phyloP scores from a whole-genome alignment of 805 yeast species.

The Kazachstania bromeliacearum region DNA sequence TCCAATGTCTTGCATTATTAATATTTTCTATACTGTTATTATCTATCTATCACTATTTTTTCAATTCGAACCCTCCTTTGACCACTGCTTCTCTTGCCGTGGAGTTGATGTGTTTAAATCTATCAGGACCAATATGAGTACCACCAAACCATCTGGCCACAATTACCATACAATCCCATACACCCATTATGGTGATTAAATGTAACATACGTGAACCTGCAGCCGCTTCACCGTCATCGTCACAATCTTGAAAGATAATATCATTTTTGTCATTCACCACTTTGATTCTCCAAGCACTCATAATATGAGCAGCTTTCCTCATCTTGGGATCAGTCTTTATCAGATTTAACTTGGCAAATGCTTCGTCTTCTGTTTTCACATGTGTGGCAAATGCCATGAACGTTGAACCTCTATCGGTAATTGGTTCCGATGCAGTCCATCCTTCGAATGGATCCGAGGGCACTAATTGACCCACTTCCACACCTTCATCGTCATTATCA shows the following conservation, averaged over 20 bases:
- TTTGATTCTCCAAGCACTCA: constrained; percentile 78
- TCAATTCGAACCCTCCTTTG: constrained; percentile 42
- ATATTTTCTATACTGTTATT: too few relatives aligned
- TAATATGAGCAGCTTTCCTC: constrained; percentile 63
- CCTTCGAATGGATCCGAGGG: constrained; percentile 45
- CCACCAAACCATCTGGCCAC: constrained; percentile 95
- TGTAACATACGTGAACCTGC: constrained; percentile 86
- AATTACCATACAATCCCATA: constrained; percentile 69
- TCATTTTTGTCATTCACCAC: constrained; percentile 33
- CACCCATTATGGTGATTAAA: constrained; percentile 67
- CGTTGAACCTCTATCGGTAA: constrained; percentile 75
- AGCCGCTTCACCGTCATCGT: constrained; percentile 96
- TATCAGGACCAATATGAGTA: constrained; percentile 79
- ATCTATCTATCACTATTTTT: too few relatives aligned
- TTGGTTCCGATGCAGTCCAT: constrained; percentile 72
- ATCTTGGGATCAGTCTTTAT: constrained; percentile 60
- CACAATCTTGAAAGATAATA: constrained; percentile 68
- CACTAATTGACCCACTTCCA: constrained; percentile 6
- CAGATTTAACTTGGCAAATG: constrained; percentile 39
- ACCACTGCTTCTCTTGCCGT: constrained; percentile 78
- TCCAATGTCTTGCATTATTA: too few relatives aligned
- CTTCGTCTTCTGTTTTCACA: constrained; percentile 62
- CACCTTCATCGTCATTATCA: constrained; percentile 13
- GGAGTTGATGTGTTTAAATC: constrained; percentile 87
- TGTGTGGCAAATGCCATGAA: constrained; percentile 67